Base-by-base conservation (phyloP, 2,329 filamentous ascomycete genomes). In the Parastagonospora nodorum region DNA sequence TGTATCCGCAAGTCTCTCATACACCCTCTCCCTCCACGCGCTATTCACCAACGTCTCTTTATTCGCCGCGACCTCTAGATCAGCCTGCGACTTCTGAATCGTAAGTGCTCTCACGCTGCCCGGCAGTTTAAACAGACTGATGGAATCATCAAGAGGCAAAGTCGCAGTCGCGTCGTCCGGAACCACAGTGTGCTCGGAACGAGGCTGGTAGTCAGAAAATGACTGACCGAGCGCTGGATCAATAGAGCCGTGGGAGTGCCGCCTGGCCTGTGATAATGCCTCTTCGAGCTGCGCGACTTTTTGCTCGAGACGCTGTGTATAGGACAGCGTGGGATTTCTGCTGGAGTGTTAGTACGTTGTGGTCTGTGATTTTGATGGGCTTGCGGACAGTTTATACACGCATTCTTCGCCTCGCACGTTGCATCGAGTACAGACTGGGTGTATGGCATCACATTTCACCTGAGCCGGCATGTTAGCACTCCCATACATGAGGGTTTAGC, bases 361-460 rank as follows among this genome's bases (percentile, higher is more conserved):
- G 19, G 19, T 24, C 19, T 24, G 19, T 24, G 9, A 14, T n/a
- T 8, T 8, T 2, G 35, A 16, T 37, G 15, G 11, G 14, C 9
- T 27, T 19, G 15, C 51, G 45, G 44, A 55, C 52, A 56, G 28
- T 33, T 50, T 56, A 32, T 56, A 56, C 14, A 52, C 35, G 29
- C 53, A 56, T 15, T 33, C 16, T 28, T 56, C 46, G 3, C 38
- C 39, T 9, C 53, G 45, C 8, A 16, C 24, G 29, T 29, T 45
- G 15, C 53, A 56, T 37, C 53, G 37, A 35, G 50, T 50, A 31
- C 50, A 56, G 8, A 44, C 16, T 5, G 53, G 53, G 24, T 56
- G 53, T 8, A 11, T 36, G 12, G 39, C 53, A 32, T 50, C 53
- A 32, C 53, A 52, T 50, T 56, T 56, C 5, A 56, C 48, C 51